Percentiles rank a stretch among this genome's conserved stretches.
Conservation (phyloP, 495 filamentous ascomycete genomes). For the Xylaria longipes region DNA sequence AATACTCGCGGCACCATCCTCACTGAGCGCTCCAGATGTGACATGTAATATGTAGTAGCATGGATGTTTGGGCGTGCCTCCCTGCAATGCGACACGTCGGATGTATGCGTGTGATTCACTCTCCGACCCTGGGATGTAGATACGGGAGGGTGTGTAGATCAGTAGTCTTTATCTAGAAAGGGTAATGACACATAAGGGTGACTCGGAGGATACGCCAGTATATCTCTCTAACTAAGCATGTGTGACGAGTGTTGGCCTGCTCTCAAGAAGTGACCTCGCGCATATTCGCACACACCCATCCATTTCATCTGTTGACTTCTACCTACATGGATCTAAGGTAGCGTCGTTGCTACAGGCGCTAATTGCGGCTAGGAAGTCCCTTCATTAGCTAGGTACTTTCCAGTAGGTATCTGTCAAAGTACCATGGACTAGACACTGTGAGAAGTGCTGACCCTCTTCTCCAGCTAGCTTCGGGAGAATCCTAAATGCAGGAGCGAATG, state of each 20-base stretch:
- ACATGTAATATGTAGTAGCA: slow-evolving; percentile 5
- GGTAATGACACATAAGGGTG: neutral
- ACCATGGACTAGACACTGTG: neutral
- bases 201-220: neutral
- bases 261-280: neutral
- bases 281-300: slow-evolving; percentile 3
- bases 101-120: neutral
- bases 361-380: slow-evolving; percentile 9
- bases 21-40: slow-evolving; percentile 1
- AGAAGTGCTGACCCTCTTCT: neutral
- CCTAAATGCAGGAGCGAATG: neutral
- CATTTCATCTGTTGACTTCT: neutral
- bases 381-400: neutral
- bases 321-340: neutral
- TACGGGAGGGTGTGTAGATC: neutral
- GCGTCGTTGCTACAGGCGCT: neutral
- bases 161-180: neutral
- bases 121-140: neutral
- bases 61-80: neutral
- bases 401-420: slow-evolving; percentile 6
- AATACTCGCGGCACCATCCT: neutral
- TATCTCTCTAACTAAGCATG: neutral
- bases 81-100: slow-evolving; percentile 15
- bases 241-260: neutral
- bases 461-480: neutral